Percentiles rank a stretch among this genome's conserved stretches.
phyloP scores from a whole-genome alignment of 257 asterid genomes.

The Handroanthus guayacan region DNA sequence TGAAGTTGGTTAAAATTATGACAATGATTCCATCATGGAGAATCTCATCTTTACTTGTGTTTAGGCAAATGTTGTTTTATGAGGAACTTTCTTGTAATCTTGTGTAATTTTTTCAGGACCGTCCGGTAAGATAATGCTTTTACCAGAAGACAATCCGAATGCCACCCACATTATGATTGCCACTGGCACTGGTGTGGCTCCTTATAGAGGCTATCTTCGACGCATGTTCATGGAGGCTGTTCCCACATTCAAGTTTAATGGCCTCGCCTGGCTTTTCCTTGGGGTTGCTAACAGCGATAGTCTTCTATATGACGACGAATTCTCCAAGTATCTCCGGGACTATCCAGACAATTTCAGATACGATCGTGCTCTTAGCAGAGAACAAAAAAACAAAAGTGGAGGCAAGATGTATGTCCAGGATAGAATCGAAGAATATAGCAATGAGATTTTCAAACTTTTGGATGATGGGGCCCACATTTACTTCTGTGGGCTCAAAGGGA shows the following conservation, averaged over 20 bases:
- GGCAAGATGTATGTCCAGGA: constrained; percentile 99
- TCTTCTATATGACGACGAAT: constrained; percentile 87
- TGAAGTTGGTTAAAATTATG: not conserved
- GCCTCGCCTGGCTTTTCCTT: constrained; percentile 97
- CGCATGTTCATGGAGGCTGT: constrained; percentile 95
- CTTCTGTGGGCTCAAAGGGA: constrained; percentile 96
- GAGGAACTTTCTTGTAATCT: constrained; percentile 11
- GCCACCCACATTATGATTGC: constrained; percentile 96
- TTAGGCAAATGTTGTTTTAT: not conserved
- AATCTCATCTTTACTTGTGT: not conserved
- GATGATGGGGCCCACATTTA: constrained; percentile 91
- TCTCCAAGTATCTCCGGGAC: constrained; percentile 72
- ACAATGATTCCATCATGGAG: not conserved
- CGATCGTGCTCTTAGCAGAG: constrained; percentile 92
- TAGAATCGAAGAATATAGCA: constrained; percentile 93
- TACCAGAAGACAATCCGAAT: constrained; percentile 86
- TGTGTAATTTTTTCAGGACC: constrained; percentile 66
- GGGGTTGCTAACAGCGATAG: constrained; percentile 95
- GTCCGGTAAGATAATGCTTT: constrained; percentile 96
- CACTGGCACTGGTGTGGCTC: constrained; percentile 98
- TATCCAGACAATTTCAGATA: constrained; percentile 82
- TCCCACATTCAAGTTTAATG: constrained; percentile 78
- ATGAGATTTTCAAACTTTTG: constrained; percentile 82
- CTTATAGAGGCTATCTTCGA: constrained; percentile 91
- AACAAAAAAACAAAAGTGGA: constrained; percentile 81